Base-by-base conservation (phyloP, 1,139 yeast genomes). In the Saccharomyces hybrid region DNA sequence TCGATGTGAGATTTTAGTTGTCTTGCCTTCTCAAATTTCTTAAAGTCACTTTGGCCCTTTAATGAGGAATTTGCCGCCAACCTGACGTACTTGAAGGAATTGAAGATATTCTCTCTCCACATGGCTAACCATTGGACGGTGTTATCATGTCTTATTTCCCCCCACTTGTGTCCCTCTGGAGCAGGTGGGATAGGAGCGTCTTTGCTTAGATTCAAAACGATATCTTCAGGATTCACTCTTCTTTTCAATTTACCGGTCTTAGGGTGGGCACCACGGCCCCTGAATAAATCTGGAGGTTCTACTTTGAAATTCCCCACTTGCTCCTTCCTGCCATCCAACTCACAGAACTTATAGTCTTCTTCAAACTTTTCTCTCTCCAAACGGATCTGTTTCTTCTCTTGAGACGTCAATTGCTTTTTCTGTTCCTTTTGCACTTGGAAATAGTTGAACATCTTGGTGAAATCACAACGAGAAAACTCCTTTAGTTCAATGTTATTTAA, bases 221-320 rank as follows among this genome's bases (percentile, higher is more conserved):
- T 86, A 66, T 88, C 95, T 70, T 91, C 97, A 0, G 98, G 97
- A 54, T 74, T 72, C n/a, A 93, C 97, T 61, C 98, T 79, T 68
- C 84, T 78, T 64, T 86, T 86, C 55, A 89, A 75, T 69, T 86
- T 88, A 50, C 98, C 99, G 1, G 97, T 91, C 70, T 88, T 90
- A 14, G 98, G 98, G 70, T 91, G 98, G 0, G 91, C 91, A 62
- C 99, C 98, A 70, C 98, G 87, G 48, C 98, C 99, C 69, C 98
- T 79, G 68, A 91, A 93, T 55, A 93, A 74, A 2, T 96, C 97
- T 0, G 99, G 98, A 49, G 98, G 98, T 75, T 93, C 99, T 53
- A 93, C 85, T 65, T 93, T 77, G 70, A 91, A 91, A 68, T 93
- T 91, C 16, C 98, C 98, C 46, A 93, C 95, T 64, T 85, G 91